Evolutionary conservation across 2,329 filamentous ascomycete species (phyloP).

Genomic region (Botryotinia globosa): DNA sequence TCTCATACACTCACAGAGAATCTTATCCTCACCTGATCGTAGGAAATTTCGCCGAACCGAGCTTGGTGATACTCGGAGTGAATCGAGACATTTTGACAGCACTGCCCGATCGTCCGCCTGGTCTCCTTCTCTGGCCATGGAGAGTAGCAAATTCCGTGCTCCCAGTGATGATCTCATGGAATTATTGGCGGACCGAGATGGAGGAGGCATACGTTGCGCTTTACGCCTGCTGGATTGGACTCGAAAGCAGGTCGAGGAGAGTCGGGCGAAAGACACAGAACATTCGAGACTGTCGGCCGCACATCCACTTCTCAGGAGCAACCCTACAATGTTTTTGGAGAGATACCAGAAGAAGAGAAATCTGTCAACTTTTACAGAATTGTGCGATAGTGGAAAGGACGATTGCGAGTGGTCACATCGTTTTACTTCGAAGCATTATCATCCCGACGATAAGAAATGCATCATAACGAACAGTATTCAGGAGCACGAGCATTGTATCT

Average conservation of each 20-base stretch:
- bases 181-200: background rate
- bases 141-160: background rate
- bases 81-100: background rate
- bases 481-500: conserved; percentile 15
- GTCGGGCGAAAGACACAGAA: background rate
- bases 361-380: background rate
- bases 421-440: conserved; percentile 5
- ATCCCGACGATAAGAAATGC: conserved; percentile 8
- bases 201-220: background rate
- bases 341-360: background rate
- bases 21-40: background rate
- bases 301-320: background rate
- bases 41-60: conserved; percentile 2
- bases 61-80: background rate
- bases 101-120: background rate
- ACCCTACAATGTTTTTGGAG: background rate
- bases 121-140: background rate
- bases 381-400: background rate
- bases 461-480: background rate
- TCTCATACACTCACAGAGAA: conserved; percentile 1
- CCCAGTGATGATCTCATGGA: background rate
- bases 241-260: background rate
- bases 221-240: background rate
- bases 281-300: background rate
- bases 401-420: conserved; percentile 6